A percentile compares a stretch with the other conserved stretches of the same genome.
These are phyloP conservation scores for Penicillium cinerascens DNA, from an alignment of 495 filamentous ascomycete species.

Conservation along the genomic window DNA sequence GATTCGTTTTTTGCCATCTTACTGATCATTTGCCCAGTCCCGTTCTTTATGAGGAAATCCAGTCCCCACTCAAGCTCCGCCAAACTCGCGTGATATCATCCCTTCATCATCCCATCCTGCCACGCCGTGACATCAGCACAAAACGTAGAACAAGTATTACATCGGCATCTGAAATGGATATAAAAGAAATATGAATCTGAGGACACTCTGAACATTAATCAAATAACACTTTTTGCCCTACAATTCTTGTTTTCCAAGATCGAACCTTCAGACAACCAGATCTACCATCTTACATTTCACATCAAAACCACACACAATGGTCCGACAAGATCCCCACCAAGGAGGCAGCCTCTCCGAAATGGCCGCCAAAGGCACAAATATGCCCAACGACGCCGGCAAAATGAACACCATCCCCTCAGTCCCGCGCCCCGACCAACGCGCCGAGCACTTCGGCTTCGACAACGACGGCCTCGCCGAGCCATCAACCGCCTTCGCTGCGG, in stretches of 20 bases:
- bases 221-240: not conserved
- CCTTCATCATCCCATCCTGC: slow-evolving; percentile 20
- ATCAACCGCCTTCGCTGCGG: slow-evolving; percentile 41
- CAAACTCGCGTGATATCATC: slow-evolving; percentile 26
- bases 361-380: slow-evolving; percentile 49
- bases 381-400: slow-evolving; percentile 53
- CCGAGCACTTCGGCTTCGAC: slow-evolving; percentile 28
- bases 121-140: slow-evolving; percentile 22
- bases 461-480: slow-evolving; percentile 32
- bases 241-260: not conserved
- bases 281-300: not conserved
- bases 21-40: not conserved
- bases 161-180: not conserved
- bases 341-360: slow-evolving; percentile 45
- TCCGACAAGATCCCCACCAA: slow-evolving; percentile 25
- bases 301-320: slow-evolving; percentile 13
- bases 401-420: slow-evolving; percentile 54
- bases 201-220: not conserved
- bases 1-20: not conserved
- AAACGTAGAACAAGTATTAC: not conserved
- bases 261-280: not conserved
- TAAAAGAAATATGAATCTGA: not conserved
- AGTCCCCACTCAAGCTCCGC: slow-evolving; percentile 7
- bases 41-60: slow-evolving; percentile 1
- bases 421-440: slow-evolving; percentile 50